Evolutionary conservation across 2,329 filamentous ascomycete species (phyloP).

Genomic region (Aureobasidium sp.): DNA sequence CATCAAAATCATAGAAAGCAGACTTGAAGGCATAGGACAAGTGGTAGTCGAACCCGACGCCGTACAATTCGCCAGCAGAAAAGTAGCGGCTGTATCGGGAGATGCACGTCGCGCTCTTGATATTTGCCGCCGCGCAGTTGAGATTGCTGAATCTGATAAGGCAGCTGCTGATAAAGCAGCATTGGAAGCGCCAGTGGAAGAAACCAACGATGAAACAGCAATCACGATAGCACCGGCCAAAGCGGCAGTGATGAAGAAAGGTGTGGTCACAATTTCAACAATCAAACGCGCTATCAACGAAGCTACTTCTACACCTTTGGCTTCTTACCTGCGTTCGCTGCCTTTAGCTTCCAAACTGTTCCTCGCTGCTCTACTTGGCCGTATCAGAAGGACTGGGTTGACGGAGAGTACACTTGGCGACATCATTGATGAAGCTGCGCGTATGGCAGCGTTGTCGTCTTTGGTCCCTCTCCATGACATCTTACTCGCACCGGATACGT

Average conservation of each 20-base stretch:
- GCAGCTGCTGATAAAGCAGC: constrained; percentile 25
- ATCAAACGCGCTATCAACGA: constrained; percentile 93
- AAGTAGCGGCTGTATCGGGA: constrained; percentile 92
- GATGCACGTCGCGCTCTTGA: constrained; percentile 88
- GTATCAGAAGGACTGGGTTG: constrained; percentile 73
- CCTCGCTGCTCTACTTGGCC: constrained; percentile 70
- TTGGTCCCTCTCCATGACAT: constrained; percentile 54
- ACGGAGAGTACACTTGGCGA: constrained; percentile 84
- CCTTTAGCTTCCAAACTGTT: constrained; percentile 79
- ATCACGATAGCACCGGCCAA: neutral
- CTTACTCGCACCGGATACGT: constrained; percentile 40
- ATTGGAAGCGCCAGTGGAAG: constrained; percentile 20
- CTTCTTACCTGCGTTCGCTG: constrained; percentile 79
- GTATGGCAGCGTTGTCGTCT: constrained; percentile 54
- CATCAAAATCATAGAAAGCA: constrained; percentile 95
- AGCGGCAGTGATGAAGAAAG: constrained; percentile 25
- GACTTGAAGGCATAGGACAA: constrained; percentile 71
- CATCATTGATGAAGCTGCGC: constrained; percentile 75
- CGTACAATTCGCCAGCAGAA: constrained; percentile 90
- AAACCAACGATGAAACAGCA: constrained; percentile 20
- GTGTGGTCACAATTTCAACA: constrained; percentile 78
- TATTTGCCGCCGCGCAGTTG: constrained; percentile 89
- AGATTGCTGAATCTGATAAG: constrained; percentile 77
- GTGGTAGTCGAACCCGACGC: constrained; percentile 89
- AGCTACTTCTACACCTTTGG: constrained; percentile 84